phyloP scores from a whole-genome alignment of 1,284 basidiomycete species.

The Pseudozyma thailandica region DNA sequence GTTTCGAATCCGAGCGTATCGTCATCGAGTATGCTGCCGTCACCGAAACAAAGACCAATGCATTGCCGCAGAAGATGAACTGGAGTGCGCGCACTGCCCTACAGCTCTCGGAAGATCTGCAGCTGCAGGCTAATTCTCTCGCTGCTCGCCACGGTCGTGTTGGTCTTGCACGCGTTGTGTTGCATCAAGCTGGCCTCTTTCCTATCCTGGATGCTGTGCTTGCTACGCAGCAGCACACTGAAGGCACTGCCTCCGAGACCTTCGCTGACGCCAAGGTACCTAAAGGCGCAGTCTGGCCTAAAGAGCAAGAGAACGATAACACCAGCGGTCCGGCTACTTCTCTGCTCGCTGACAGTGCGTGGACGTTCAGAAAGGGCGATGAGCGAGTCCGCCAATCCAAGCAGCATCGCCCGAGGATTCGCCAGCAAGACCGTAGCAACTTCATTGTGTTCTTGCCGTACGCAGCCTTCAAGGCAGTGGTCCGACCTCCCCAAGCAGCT shows the following conservation, averaged over 20 bases:
- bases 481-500: slow-evolving; percentile 40
- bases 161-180: slow-evolving; percentile 35
- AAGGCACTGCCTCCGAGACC: slow-evolving; percentile 36
- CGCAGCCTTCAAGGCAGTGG: slow-evolving; percentile 54
- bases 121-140: slow-evolving; percentile 41
- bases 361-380: slow-evolving; percentile 50
- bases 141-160: slow-evolving; percentile 46
- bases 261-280: slow-evolving; percentile 26
- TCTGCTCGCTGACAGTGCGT: slow-evolving; percentile 54
- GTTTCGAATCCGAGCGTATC: slow-evolving; percentile 53
- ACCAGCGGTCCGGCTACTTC: slow-evolving; percentile 28
- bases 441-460: slow-evolving; percentile 68
- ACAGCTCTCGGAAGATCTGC: slow-evolving; percentile 57
- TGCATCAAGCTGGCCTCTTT: slow-evolving; percentile 64
- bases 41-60: slow-evolving; percentile 37
- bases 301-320: slow-evolving; percentile 2
- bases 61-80: slow-evolving; percentile 21
- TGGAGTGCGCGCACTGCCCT: slow-evolving; percentile 56
- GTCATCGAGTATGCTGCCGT: slow-evolving; percentile 50
- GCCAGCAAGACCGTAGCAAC: slow-evolving; percentile 61
- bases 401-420: slow-evolving; percentile 35
- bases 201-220: slow-evolving; percentile 67
- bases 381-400: slow-evolving; percentile 7
- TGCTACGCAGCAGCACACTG: slow-evolving; percentile 53
- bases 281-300: slow-evolving; percentile 11